phyloP scores from a whole-genome alignment of 495 filamentous ascomycete species.

The Melanomma pulvis-pyrius region DNA sequence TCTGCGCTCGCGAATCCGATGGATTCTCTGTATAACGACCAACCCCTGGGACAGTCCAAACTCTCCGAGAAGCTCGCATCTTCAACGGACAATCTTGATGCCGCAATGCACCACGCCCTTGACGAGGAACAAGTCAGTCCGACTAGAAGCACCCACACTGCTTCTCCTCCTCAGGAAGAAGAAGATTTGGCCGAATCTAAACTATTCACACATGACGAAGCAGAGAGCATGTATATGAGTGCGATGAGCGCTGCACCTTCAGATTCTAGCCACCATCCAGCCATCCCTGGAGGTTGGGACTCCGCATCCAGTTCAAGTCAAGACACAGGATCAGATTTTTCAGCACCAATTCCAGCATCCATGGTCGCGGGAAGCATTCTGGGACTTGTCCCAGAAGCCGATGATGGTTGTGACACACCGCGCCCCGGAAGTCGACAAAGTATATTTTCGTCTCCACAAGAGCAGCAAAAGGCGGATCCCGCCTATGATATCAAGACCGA shows the following conservation, averaged over 20 bases:
- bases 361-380: constrained; percentile 33
- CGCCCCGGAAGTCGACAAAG: constrained; percentile 37
- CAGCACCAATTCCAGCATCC: constrained; percentile 9
- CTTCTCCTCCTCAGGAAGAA: constrained; percentile 12
- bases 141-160: background rate
- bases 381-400: constrained; percentile 7
- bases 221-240: constrained; percentile 95
- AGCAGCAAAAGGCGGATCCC: background rate
- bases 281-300: constrained; percentile 45
- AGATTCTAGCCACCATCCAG: constrained; percentile 2
- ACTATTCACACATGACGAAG: constrained; percentile 86
- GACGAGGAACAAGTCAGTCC: constrained; percentile 9
- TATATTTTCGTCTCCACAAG: constrained; percentile 7
- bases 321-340: constrained; percentile 22
- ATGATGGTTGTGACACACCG: constrained; percentile 37
- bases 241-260: constrained; percentile 55
- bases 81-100: constrained; percentile 27
- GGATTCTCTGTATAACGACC: background rate
- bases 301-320: constrained; percentile 31
- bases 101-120: constrained; percentile 6
- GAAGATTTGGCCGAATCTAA: constrained; percentile 65
- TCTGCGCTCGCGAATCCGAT: background rate
- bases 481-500: background rate
- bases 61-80: background rate
- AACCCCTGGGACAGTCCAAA: background rate